Percentiles rank a stretch among this genome's conserved stretches.
Evolutionary conservation across 495 filamentous ascomycete genomes (phyloP).

Genomic region (Haplographium delicatum): DNA sequence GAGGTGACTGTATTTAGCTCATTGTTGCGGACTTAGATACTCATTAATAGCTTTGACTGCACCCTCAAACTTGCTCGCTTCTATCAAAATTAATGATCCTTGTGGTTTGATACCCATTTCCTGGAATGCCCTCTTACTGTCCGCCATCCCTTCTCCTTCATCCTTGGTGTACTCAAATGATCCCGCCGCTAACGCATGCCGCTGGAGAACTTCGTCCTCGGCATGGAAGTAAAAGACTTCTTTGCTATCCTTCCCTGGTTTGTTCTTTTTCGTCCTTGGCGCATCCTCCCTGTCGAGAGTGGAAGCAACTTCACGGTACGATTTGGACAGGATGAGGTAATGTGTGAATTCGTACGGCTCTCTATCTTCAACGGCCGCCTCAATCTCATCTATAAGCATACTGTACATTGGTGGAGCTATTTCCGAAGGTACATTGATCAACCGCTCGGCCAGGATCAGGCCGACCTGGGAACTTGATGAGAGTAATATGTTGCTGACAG

Average conservation of each 20-base stretch:
- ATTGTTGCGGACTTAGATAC: constrained; percentile 50
- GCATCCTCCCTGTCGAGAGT: constrained; percentile 63
- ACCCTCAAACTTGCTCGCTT: constrained; percentile 58
- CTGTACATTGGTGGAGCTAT: constrained; percentile 93
- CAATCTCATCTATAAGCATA: constrained; percentile 90
- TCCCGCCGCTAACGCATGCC: constrained; percentile 59
- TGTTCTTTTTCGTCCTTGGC: constrained; percentile 73
- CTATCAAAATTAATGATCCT: constrained; percentile 75
- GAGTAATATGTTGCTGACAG: constrained; percentile 51
- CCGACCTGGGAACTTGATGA: constrained; percentile 57
- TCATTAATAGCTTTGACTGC: constrained; percentile 67
- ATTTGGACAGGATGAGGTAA: constrained; percentile 86
- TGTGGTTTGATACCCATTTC: constrained; percentile 82
- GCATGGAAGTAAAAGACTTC: constrained; percentile 87
- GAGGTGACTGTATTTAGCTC: constrained; percentile 6
- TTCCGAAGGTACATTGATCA: constrained; percentile 93
- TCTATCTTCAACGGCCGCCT: constrained; percentile 81
- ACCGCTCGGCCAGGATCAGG: constrained; percentile 79
- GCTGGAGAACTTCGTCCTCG: constrained; percentile 87
- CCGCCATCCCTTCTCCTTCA: constrained; percentile 68
- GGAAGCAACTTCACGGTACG: constrained; percentile 82
- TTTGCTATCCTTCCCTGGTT: constrained; percentile 46
- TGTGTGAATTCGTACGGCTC: constrained; percentile 93
- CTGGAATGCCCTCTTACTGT: constrained; percentile 90
- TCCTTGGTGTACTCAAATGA: constrained; percentile 73